phyloP scores from a whole-genome alignment of 352 stramenopile genomes.

The Vaucheria bursata region DNA sequence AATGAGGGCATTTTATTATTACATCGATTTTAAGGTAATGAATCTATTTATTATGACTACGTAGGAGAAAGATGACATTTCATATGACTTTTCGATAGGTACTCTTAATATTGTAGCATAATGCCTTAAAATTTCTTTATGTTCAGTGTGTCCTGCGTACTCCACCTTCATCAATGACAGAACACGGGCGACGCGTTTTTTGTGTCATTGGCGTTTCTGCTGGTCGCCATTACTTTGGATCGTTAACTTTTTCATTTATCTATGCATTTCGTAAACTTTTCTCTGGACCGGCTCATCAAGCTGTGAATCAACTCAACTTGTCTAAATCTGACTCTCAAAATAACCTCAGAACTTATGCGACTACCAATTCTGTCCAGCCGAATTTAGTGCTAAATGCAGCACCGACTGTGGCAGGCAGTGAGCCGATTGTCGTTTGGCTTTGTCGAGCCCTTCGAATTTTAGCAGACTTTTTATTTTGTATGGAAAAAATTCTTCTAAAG shows the following conservation, averaged over 20 bases:
- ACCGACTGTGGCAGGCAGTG: neutral
- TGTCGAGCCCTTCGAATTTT: neutral
- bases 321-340: too few relatives aligned
- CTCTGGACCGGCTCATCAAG: neutral
- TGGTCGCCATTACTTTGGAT: neutral
- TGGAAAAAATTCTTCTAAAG: neutral
- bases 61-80: too few relatives aligned
- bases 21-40: too few relatives aligned
- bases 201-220: neutral
- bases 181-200: neutral
- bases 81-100: too few relatives aligned
- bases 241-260: neutral
- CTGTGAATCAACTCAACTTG: too few relatives aligned
- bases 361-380: neutral
- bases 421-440: neutral
- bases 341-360: too few relatives aligned
- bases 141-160: neutral
- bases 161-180: neutral
- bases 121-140: too few relatives aligned
- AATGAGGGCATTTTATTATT: too few relatives aligned
- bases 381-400: neutral
- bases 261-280: neutral
- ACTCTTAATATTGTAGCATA: too few relatives aligned
- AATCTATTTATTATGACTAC: too few relatives aligned
- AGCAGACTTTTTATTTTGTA: neutral